phyloP scores from a whole-genome alignment of 1,284 basidiomycete species.

The Malassezia furfur region DNA sequence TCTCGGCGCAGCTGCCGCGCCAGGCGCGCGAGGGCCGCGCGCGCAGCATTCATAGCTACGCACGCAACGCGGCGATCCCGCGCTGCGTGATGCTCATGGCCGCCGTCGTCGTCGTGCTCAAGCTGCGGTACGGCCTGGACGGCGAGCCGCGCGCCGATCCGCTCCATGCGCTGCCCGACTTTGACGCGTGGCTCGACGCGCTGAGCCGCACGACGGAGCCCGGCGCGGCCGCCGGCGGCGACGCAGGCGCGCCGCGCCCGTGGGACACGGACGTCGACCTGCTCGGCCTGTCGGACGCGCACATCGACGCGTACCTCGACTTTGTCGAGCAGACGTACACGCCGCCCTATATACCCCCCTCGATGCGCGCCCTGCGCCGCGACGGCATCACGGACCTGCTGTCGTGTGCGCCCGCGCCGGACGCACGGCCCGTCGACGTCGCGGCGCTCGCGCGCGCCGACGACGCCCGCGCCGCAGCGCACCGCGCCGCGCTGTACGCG shows the following conservation, averaged over 20 bases:
- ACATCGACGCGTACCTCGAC: constrained; percentile 12
- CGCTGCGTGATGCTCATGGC: constrained; percentile 66
- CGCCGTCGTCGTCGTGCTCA: constrained; percentile 43
- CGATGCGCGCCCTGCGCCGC: constrained; percentile 2
- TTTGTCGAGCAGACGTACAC: constrained; percentile 13
- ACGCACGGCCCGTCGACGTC: neutral
- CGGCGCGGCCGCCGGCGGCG: neutral
- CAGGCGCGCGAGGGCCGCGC: neutral
- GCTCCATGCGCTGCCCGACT: constrained; percentile 33
- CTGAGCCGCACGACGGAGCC: neutral
- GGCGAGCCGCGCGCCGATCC: constrained; percentile 21
- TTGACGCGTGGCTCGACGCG: constrained; percentile 9
- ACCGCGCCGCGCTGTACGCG: neutral
- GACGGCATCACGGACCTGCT: constrained; percentile 10
- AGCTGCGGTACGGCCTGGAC: constrained; percentile 43
- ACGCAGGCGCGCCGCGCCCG: neutral
- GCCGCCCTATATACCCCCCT: constrained; percentile 4
- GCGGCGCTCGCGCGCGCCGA: neutral
- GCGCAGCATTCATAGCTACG: constrained; percentile 5
- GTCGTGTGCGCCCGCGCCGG: neutral
- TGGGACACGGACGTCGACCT: constrained; percentile 14
- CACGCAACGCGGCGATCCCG: constrained; percentile 54
- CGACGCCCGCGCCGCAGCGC: neutral
- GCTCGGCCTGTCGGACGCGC: constrained; percentile 3
- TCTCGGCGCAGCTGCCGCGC: neutral